These are phyloP conservation scores for Boletus semigastroideus DNA, from an alignment of 1,284 basidiomycete species.

Conservation along the genomic window DNA sequence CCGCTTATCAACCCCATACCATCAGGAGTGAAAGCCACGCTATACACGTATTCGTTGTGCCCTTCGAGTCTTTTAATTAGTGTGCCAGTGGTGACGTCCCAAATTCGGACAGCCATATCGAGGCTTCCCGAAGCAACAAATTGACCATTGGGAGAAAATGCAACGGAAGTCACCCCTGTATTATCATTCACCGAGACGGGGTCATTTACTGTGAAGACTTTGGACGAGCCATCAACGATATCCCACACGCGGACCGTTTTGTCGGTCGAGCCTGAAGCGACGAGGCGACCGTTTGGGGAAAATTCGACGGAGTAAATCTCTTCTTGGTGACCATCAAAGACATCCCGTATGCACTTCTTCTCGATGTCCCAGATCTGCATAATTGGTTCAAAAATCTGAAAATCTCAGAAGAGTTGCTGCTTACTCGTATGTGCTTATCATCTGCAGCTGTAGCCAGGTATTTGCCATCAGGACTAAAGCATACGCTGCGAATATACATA, in stretches of 20 bases:
- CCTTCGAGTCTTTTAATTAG: conserved; percentile 77
- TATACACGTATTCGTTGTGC: conserved; percentile 83
- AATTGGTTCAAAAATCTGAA: conserved; percentile 11
- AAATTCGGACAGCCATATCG: conserved; percentile 84
- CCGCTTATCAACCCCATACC: conserved; percentile 80
- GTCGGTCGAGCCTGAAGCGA: conserved; percentile 90
- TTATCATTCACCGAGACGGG: conserved; percentile 56
- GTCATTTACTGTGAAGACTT: conserved; percentile 60
- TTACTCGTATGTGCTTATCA: conserved; percentile 78
- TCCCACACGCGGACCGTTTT: conserved; percentile 91
- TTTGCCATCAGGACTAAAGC: conserved; percentile 83
- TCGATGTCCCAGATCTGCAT: conserved; percentile 84
- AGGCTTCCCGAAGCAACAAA: conserved; percentile 83
- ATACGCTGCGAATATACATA: conserved; percentile 81
- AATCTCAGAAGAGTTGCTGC: conserved; percentile 27
- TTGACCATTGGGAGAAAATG: conserved; percentile 79
- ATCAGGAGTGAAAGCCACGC: conserved; percentile 87
- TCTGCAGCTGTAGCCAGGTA: conserved; percentile 82
- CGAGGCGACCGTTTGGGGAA: conserved; percentile 74
- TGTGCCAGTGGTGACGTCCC: conserved; percentile 75
- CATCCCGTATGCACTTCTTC: conserved; percentile 66
- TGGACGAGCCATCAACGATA: conserved; percentile 61
- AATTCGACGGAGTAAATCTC: conserved; percentile 93
- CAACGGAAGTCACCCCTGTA: conserved; percentile 78
- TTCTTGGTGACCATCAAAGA: conserved; percentile 84